Percentiles rank a stretch among this genome's conserved stretches.
phyloP scores from a whole-genome alignment of 2,329 filamentous ascomycete species.

The Xylariales sp. region DNA sequence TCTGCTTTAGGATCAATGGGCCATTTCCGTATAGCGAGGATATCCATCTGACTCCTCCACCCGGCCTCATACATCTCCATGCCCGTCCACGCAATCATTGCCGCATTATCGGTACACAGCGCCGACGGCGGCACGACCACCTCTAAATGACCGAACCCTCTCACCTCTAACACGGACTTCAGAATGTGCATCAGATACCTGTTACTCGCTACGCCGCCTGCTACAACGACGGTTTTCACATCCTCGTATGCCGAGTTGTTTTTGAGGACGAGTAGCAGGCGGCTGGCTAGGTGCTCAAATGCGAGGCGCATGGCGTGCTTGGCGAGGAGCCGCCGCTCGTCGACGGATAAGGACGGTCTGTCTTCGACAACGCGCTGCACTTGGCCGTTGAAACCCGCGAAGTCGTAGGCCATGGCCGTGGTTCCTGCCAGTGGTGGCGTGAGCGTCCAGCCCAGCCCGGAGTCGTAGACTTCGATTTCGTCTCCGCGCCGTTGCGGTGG shows the following conservation, averaged over 20 bases:
- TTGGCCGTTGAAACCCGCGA: slow-evolving; percentile 64
- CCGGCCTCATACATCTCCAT: slow-evolving; percentile 87
- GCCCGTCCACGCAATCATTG: slow-evolving; percentile 94
- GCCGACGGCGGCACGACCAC: slow-evolving; percentile 70
- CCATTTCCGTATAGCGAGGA: slow-evolving; percentile 65
- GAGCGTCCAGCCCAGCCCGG: slow-evolving; percentile 56
- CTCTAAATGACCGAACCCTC: slow-evolving; percentile 57
- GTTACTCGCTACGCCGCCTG: slow-evolving; percentile 89
- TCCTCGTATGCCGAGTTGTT: slow-evolving; percentile 9
- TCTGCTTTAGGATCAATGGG: slow-evolving; percentile 58
- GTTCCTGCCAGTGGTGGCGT: slow-evolving; percentile 59
- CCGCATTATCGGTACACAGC: slow-evolving; percentile 91
- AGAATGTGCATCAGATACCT: slow-evolving; percentile 67
- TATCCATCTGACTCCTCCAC: slow-evolving; percentile 57
- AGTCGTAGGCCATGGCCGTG: slow-evolving; percentile 63
- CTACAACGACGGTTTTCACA: slow-evolving; percentile 63
- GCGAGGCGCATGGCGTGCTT: slow-evolving; percentile 70
- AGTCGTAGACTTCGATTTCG: slow-evolving; percentile 44
- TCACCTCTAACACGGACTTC: slow-evolving; percentile 52
- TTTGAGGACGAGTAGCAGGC: slow-evolving; percentile 67
- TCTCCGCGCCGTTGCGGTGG: slow-evolving; percentile 54
- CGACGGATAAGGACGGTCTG: slow-evolving; percentile 38
- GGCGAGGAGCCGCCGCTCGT: slow-evolving; percentile 66
- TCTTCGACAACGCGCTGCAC: slow-evolving; percentile 51
- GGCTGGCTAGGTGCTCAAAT: slow-evolving; percentile 81